These are phyloP conservation scores for Euptelea pleiosperma DNA, from an alignment of 164 flowering plant genomes.

Conservation along the genomic window DNA sequence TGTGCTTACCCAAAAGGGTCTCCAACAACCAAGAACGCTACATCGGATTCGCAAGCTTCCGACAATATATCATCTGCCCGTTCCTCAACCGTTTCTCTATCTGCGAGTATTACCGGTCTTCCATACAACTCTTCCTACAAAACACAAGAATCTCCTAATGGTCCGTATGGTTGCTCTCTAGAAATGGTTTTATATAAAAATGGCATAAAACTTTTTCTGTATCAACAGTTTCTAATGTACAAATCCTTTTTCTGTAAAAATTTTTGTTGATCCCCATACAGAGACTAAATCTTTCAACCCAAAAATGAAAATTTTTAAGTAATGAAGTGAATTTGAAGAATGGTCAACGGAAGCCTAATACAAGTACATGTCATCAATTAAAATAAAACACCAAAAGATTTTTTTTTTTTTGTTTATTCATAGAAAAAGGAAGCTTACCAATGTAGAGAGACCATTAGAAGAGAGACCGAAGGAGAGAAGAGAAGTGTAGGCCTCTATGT, in stretches of 20 bases:
- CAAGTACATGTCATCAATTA: background rate
- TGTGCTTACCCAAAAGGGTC: slow-evolving; percentile 85
- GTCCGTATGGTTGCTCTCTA: too few relatives aligned
- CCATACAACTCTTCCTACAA: slow-evolving; percentile 72
- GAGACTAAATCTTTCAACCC: too few relatives aligned
- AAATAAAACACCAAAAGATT: background rate
- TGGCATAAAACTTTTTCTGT: too few relatives aligned
- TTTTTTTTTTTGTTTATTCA: background rate
- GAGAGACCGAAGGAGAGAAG: slow-evolving; percentile 85
- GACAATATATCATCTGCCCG: slow-evolving; percentile 58
- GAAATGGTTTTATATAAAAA: too few relatives aligned
- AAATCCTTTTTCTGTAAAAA: too few relatives aligned
- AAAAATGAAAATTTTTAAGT: too few relatives aligned
- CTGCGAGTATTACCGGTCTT: slow-evolving; percentile 59
- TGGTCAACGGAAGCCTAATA: background rate
- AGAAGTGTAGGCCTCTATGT: slow-evolving; percentile 86
- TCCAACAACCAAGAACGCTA: slow-evolving; percentile 94
- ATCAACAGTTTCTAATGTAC: too few relatives aligned
- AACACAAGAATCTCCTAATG: background rate
- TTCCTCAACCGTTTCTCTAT: slow-evolving; percentile 93
- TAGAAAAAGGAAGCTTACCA: slow-evolving; percentile 46
- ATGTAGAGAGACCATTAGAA: slow-evolving; percentile 57
- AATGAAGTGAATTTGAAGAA: too few relatives aligned
- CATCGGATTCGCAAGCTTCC: slow-evolving; percentile 57
- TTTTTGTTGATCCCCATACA: too few relatives aligned